phyloP scores from a whole-genome alignment of 176 grass and related monocot genomes.

The Tuctoria greenei region DNA sequence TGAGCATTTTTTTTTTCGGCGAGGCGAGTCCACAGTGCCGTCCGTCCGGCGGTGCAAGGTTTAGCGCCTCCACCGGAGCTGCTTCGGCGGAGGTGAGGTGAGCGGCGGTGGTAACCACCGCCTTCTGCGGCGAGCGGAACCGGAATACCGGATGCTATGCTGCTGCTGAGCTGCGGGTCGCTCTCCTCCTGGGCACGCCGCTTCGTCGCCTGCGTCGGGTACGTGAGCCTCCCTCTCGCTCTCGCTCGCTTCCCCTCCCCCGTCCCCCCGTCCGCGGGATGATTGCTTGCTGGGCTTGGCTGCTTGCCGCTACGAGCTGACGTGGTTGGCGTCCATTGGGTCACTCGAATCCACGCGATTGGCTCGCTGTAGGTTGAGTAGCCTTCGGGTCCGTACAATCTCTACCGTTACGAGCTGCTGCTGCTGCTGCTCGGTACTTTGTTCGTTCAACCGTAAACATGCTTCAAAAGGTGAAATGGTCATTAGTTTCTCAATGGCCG shows the following conservation, averaged over 20 bases:
- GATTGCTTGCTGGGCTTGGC: neutral
- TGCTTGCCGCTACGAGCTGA: neutral
- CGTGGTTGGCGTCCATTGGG: neutral
- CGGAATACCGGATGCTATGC: constrained; percentile 51
- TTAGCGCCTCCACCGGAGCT: neutral
- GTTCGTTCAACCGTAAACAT: neutral
- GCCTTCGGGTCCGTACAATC: neutral
- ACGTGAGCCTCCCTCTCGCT: constrained; percentile 6
- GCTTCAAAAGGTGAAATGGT: neutral
- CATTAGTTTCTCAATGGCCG: neutral
- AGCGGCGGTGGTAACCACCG: neutral
- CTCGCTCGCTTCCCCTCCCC: neutral
- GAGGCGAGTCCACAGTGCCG: neutral
- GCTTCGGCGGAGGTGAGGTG: neutral
- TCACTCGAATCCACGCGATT: neutral
- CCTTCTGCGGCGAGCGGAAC: constrained; percentile 26
- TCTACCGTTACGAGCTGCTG: too few species aligned
- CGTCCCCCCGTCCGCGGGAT: neutral
- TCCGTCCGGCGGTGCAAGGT: neutral
- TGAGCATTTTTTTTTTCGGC: neutral
- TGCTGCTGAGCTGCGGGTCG: constrained; percentile 59
- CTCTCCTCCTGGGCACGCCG: constrained; percentile 69
- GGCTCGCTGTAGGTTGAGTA: neutral
- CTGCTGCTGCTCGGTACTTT: neutral
- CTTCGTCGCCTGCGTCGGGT: constrained; percentile 86